Evolutionary conservation across 2,329 filamentous ascomycete genomes (phyloP).

Genomic region (Ophiocordyceps polyrhachis-furcata): DNA sequence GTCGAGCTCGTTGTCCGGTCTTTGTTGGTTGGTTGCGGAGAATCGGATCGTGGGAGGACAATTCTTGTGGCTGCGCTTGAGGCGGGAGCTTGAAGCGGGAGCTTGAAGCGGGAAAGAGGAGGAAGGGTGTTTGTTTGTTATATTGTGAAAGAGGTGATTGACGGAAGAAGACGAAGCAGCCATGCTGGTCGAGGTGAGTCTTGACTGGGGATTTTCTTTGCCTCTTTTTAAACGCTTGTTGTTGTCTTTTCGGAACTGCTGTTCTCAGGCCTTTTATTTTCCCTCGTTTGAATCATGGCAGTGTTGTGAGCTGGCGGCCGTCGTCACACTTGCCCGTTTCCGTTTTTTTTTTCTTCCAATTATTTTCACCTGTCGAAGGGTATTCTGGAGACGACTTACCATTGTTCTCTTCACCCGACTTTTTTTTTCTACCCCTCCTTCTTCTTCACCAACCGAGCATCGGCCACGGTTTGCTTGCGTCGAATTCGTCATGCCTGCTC

Average conservation of each 20-base stretch:
- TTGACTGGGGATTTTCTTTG: background rate
- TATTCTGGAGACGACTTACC: background rate
- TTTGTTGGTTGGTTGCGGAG: background rate
- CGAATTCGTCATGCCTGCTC: background rate
- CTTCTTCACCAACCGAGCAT: background rate
- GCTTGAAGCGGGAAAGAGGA: conserved; percentile 2
- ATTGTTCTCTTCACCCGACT: background rate
- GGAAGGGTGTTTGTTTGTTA: background rate
- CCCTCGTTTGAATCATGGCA: background rate
- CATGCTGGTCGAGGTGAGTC: conserved; percentile 20
- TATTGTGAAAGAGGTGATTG: background rate
- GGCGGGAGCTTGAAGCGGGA: too few relatives aligned
- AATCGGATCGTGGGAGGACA: background rate
- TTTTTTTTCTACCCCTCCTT: background rate
- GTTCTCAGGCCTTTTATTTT: background rate
- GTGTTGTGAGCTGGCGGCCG: background rate
- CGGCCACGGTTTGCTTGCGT: background rate
- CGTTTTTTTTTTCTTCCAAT: background rate
- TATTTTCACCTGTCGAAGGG: background rate
- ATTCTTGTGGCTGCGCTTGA: too few relatives aligned
- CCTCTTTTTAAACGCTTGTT: background rate
- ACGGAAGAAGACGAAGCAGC: conserved; percentile 1
- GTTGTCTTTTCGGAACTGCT: background rate
- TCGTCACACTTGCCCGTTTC: background rate
- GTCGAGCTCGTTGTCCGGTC: too few relatives aligned